These are phyloP conservation scores for Botryotinia calthae DNA, from an alignment of 2,329 filamentous ascomycete genomes.

Conservation along the genomic window DNA sequence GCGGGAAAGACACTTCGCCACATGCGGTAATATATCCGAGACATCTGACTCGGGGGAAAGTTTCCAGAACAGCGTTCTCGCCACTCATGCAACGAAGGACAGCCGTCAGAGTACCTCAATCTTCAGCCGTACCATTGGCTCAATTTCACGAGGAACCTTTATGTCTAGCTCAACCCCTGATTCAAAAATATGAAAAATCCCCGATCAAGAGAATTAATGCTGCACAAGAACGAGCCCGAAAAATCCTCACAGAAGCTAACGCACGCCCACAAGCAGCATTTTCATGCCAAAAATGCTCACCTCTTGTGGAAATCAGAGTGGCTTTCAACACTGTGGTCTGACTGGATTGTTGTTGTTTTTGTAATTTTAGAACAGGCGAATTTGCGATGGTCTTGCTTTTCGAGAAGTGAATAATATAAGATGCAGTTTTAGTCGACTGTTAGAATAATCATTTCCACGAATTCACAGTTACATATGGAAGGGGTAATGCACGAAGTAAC, in stretches of 20 bases:
- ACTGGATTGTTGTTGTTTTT: neutral
- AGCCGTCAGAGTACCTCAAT: neutral
- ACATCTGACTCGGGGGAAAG: neutral
- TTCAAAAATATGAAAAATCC: neutral
- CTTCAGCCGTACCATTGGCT: neutral
- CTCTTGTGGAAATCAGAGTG: neutral
- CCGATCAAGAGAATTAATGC: neutral
- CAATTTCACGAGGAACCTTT: neutral
- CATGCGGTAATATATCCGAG: neutral
- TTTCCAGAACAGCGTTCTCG: constrained; percentile 2
- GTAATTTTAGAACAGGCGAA: neutral
- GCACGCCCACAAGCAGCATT: neutral
- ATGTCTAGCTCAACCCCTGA: neutral
- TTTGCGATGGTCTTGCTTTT: neutral
- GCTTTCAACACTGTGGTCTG: neutral
- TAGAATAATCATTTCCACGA: neutral
- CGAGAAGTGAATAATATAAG: neutral
- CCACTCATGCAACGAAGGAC: neutral
- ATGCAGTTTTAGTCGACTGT: neutral
- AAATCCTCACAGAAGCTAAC: neutral
- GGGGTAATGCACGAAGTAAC: neutral
- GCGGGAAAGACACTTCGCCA: neutral
- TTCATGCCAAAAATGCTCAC: neutral
- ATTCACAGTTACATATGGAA: neutral
- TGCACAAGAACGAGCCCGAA: neutral